Conservation (phyloP, 139 green algal species). For the Volvox africanus region DNA sequence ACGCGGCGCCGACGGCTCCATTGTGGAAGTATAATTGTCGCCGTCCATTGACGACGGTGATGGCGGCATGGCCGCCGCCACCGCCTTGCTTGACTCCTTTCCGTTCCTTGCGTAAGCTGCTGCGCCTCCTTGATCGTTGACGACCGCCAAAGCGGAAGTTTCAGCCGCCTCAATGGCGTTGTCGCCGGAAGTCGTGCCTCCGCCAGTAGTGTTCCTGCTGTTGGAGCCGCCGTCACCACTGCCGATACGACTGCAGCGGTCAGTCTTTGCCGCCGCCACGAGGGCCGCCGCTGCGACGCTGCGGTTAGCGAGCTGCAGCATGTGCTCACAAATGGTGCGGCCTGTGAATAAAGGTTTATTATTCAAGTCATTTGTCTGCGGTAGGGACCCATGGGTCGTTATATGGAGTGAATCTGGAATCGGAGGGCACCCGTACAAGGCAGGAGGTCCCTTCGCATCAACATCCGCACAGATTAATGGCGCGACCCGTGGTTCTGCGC, state of each 20-base stretch:
- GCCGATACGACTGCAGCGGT: too few relatives aligned
- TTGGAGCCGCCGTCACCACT: not conserved
- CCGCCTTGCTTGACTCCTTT: not conserved
- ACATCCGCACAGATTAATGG: too few relatives aligned
- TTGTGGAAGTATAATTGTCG: not conserved
- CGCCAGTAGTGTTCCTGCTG: not conserved
- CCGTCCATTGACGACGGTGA: not conserved
- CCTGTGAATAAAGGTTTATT: not conserved
- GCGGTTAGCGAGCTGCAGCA: conserved; percentile 56
- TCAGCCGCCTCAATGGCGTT: too few relatives aligned
- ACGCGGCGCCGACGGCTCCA: not conserved
- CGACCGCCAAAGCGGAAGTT: too few relatives aligned
- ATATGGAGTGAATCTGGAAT: too few relatives aligned
- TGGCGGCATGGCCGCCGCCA: not conserved
- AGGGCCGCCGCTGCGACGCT: not conserved
- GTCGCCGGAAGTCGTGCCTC: not conserved
- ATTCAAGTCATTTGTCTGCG: too few relatives aligned
- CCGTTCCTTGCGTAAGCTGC: too few relatives aligned
- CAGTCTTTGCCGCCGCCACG: not conserved
- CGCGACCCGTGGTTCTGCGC: too few relatives aligned
- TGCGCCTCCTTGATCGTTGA: too few relatives aligned
- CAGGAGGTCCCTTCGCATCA: too few relatives aligned
- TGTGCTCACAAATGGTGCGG: conserved; percentile 53
- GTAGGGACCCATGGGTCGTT: too few relatives aligned
- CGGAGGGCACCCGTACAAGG: too few relatives aligned